These are phyloP conservation scores for Penstemon davidsonii DNA, from an alignment of 257 asterid species.

Conservation along the genomic window DNA sequence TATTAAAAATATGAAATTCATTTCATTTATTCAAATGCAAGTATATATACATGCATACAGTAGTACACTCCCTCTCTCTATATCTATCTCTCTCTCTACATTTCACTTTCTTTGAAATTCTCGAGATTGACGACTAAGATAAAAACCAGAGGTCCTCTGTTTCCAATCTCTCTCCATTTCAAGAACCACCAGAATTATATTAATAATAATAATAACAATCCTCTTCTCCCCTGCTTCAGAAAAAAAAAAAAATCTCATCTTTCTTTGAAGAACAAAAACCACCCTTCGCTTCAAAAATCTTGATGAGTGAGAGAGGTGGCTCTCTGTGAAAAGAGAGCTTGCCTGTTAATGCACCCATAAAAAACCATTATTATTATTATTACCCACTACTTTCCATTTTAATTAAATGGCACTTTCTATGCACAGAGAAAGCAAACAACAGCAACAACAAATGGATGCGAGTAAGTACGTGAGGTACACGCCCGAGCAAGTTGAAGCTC, in stretches of 20 bases:
- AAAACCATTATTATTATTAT: not conserved
- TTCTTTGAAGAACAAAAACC: not conserved
- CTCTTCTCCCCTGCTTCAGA: not conserved
- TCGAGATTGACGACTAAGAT: constrained; percentile 51
- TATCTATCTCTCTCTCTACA: constrained; percentile 27
- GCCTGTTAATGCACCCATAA: constrained; percentile 65
- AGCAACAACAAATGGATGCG: constrained; percentile 73
- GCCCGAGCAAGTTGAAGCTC: constrained; percentile 96
- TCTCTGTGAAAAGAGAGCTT: constrained; percentile 90
- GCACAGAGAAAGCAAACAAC: constrained; percentile 48
- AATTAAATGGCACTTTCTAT: constrained; percentile 50
- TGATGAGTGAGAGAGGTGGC: constrained; percentile 87
- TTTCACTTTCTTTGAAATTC: constrained; percentile 54
- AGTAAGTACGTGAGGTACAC: constrained; percentile 94
- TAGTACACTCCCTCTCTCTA: constrained; percentile 2
- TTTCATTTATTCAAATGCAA: too few species aligned
- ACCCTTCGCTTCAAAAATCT: constrained; percentile 19
- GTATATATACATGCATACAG: too few species aligned
- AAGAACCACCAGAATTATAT: not conserved
- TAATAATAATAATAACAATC: not conserved
- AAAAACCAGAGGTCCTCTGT: constrained; percentile 48
- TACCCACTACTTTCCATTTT: constrained; percentile 33
- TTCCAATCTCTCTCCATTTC: constrained; percentile 27
- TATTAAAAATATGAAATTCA: too few species aligned
- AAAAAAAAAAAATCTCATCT: constrained; percentile 1